Base-by-base conservation (phyloP, 2,329 filamentous ascomycete species). In the Verticillium nonalfalfae region DNA sequence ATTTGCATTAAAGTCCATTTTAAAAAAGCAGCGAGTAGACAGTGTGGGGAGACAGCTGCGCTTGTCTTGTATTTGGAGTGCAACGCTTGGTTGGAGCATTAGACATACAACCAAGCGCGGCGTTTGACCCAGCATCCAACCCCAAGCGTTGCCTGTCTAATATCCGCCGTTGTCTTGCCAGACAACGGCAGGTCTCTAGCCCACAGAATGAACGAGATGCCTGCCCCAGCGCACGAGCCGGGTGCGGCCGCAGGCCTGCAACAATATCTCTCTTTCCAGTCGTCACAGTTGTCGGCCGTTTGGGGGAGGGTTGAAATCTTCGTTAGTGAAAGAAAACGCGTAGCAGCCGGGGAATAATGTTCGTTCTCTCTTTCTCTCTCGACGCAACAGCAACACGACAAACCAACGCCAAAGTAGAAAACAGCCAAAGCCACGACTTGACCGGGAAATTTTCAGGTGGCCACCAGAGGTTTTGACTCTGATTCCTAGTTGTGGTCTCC, bases 401-500 rank as follows among this genome's bases (percentile, higher is more conserved):
- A 75, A 78, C 75, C 76, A 81, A 81, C 79, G 79, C 79, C 78
- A 75, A 74, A 71, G 76, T 71, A 73, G 72, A 75, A 77, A 75
- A 74, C 77, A 73, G 75, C 74, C 76, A 78, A 76, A 72, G 73
- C 76, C 74, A 74, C 72, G 72, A 71, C 72, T 70, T 66, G 71
- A n/a, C 13, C 54, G 54, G 11, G 18, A 31, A 34, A 13, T 26
- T 21, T 18, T 33, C 54, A 56, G 4, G 45, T 50, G 18, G 45
- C 45, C n/a, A 11, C 15, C n/a, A 21, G 45, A 11, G 7, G 21
- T 18, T 50, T 50, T 50, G 64, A 68, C 69, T 67, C 63, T 69
- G 75, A 78, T 70, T 83, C 81, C 74, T 77, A 79, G 66, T 84
- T 80, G 70, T 79, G 74, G 61, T 84, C 81, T 74, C 81, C 83